phyloP scores from a whole-genome alignment of 2,329 filamentous ascomycete species.

The Fusarium tricinctum region DNA sequence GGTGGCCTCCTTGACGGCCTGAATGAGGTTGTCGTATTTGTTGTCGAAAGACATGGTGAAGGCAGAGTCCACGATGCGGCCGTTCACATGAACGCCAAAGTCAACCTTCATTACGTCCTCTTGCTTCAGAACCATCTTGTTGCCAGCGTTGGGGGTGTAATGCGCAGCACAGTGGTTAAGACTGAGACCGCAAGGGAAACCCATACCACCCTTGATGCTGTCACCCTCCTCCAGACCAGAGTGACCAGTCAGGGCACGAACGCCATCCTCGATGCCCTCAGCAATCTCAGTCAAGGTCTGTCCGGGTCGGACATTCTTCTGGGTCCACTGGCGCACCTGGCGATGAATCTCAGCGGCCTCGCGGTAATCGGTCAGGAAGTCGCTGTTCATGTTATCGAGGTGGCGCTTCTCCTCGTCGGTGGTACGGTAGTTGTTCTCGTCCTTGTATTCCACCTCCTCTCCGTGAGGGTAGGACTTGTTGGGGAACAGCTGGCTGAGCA shows the following conservation, averaged over 20 bases:
- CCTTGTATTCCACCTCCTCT: slow-evolving; percentile 81
- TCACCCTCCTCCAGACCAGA: slow-evolving; percentile 83
- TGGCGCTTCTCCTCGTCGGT: slow-evolving; percentile 88
- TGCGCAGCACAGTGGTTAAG: slow-evolving; percentile 89
- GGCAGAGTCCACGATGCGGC: slow-evolving; percentile 84
- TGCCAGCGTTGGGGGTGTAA: slow-evolving; percentile 88
- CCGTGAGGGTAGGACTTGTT: slow-evolving; percentile 80
- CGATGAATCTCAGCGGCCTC: slow-evolving; percentile 91
- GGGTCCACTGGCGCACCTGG: slow-evolving; percentile 86
- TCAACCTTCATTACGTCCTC: slow-evolving; percentile 87
- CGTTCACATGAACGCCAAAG: slow-evolving; percentile 85
- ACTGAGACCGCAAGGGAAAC: slow-evolving; percentile 87
- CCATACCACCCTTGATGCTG: slow-evolving; percentile 82
- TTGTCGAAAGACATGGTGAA: slow-evolving; percentile 84
- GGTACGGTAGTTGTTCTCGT: slow-evolving; percentile 83
- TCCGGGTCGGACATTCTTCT: slow-evolving; percentile 84
- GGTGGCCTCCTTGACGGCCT: slow-evolving; percentile 80
- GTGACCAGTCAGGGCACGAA: slow-evolving; percentile 82
- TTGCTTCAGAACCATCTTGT: slow-evolving; percentile 79
- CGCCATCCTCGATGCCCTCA: slow-evolving; percentile 87
- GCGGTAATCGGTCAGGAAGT: slow-evolving; percentile 85
- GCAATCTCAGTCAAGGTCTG: slow-evolving; percentile 85
- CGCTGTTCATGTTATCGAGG: slow-evolving; percentile 83
- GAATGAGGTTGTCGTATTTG: slow-evolving; percentile 80
- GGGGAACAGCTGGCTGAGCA: slow-evolving; percentile 79